These are phyloP conservation scores for Cercospora sp. DNA, from an alignment of 2,329 filamentous ascomycete genomes.

Conservation along the genomic window DNA sequence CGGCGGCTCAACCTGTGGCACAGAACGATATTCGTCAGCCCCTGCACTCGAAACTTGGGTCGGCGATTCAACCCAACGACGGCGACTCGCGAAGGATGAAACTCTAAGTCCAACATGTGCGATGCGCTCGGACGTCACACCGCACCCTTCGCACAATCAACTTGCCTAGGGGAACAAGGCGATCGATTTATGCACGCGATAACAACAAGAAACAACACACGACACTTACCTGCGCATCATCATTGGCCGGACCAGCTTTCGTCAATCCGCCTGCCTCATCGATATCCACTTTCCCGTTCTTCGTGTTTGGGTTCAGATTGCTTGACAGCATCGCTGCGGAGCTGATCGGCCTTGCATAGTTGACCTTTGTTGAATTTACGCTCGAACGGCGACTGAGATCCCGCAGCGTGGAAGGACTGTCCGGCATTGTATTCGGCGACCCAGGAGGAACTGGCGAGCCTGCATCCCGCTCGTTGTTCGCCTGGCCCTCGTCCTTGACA, in stretches of 20 bases:
- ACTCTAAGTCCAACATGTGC: slow-evolving; percentile 1
- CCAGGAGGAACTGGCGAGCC: slow-evolving; percentile 11
- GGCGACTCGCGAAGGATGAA: slow-evolving; percentile 1
- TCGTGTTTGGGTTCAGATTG: slow-evolving; percentile 12
- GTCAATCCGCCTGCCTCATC: slow-evolving; percentile 1
- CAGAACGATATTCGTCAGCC: slow-evolving; percentile 10
- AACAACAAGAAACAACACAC: background rate
- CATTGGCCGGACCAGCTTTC: slow-evolving; percentile 3
- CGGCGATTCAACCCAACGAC: background rate
- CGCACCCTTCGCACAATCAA: slow-evolving; percentile 1
- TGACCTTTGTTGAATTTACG: slow-evolving; percentile 21
- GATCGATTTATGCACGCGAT: background rate
- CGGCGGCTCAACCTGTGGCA: slow-evolving; percentile 7
- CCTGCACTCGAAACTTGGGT: slow-evolving; percentile 4
- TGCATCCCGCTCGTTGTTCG: slow-evolving; percentile 15
- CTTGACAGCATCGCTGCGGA: slow-evolving; percentile 19
- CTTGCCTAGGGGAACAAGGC: background rate
- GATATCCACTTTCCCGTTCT: background rate
- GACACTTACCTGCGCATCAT: slow-evolving; percentile 5
- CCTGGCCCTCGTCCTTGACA: slow-evolving; percentile 31
- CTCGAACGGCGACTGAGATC: slow-evolving; percentile 27
- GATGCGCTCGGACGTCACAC: slow-evolving; percentile 1
- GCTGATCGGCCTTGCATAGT: slow-evolving; percentile 34
- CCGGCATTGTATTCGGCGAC: background rate
- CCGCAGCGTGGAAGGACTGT: slow-evolving; percentile 19